Evolutionary conservation across 192 early-diverging fungal species (phyloP), one percentile per base, ranked within the genome.

Genomic region (Obelidium mucronatum): DNA sequence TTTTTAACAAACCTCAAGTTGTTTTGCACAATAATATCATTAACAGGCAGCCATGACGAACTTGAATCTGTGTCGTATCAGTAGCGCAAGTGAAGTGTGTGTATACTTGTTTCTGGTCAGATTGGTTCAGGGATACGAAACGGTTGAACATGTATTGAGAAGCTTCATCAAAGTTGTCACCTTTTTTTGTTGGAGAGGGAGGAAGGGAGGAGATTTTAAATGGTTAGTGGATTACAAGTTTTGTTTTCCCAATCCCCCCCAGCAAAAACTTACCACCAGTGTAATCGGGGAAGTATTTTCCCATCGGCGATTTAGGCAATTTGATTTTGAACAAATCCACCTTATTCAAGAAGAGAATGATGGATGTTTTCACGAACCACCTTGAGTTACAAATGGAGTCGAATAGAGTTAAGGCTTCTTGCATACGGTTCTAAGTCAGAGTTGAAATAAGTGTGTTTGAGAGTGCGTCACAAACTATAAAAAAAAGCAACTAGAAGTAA

Each of bases 331-430:
- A 97, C 33, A 95, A 86, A 87, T 98, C 97, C 74, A 98, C 95
- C 85, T 98, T 98, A 91, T 98, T 98, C 59, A 98, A 85, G 90
- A 98, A 98, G 54, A 98, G 86, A 78, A 98, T 98, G 36, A 98
- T 96, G n/a, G 95, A 96, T 1, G 97, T 98, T 78, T 94, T 94
- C 37, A 93, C 92, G 68, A 98, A 98, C 97, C 96, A 97, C 68
- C 95, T 88, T 73, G 92, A 93, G 84, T 98, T 98, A 84, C 97
- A 98, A 78, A 98, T 97, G 1, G 96, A 96, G 79, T 96, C 97
- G 76, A 98, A 98, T 64, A 98, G 87, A 5, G 95, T 97, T 77
- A 98, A 84, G 22, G 96, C 94, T 83, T 98, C 97, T 75, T 95
- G 93, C 91, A 98, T 94, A 61, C 95, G 94, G 87, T 96, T 96